phyloP scores from a whole-genome alignment of 139 green algal species.

The Microglena sp. region DNA sequence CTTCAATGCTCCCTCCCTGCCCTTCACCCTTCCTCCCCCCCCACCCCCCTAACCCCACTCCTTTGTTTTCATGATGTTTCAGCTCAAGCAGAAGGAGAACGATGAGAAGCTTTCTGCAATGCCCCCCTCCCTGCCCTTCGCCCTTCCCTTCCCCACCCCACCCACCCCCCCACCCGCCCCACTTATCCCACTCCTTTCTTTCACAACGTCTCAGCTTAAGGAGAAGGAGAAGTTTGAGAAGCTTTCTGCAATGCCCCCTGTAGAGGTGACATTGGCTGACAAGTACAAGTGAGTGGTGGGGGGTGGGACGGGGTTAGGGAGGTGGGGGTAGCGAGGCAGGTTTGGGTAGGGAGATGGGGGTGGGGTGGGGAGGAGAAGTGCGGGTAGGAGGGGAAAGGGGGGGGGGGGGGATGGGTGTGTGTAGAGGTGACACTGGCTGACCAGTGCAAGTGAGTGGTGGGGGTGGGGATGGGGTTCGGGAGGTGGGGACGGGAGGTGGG shows the following conservation, averaged over 20 bases:
- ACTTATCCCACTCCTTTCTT: not conserved
- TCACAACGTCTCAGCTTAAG: conserved; percentile 8
- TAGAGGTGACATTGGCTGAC: conserved; percentile 38
- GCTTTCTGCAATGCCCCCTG: conserved; percentile 35
- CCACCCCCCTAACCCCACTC: too few species aligned
- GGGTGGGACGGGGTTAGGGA: not conserved
- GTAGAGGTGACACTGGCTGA: not conserved
- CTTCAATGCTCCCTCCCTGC: conserved; percentile 33
- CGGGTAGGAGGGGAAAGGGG: not conserved
- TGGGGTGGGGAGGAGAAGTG: not conserved
- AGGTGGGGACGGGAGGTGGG: not conserved
- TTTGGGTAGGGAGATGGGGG: not conserved
- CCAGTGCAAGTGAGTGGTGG: not conserved
- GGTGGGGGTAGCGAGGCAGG: not conserved
- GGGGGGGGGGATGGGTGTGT: not conserved
- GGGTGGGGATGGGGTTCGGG: not conserved
- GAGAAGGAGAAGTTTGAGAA: conserved; percentile 63
- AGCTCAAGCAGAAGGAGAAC: conserved; percentile 53
- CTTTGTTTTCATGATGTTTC: not conserved
- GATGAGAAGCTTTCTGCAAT: conserved; percentile 49
- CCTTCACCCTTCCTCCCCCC: too few species aligned
- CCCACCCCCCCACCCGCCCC: too few species aligned
- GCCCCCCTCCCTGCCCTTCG: too few species aligned
- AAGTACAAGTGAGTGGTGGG: conserved; percentile 39
- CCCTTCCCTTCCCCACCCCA: too few species aligned